Base-by-base conservation (phyloP, 1,284 basidiomycete genomes). In the Cystobasidium slooffiae region DNA sequence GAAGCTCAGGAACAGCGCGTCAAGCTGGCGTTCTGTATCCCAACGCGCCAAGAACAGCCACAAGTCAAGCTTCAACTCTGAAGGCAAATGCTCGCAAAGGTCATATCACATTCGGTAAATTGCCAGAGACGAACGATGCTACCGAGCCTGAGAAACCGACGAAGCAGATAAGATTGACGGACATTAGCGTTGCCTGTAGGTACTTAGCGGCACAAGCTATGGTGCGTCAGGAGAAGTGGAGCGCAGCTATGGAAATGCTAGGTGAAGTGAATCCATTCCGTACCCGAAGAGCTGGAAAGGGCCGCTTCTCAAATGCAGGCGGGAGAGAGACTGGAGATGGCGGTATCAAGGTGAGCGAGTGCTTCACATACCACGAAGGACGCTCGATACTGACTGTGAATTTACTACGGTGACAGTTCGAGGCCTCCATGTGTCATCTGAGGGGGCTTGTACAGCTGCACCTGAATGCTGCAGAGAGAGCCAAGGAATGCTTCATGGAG, bases 161-260 rank as follows among this genome's bases (percentile, higher is more conserved):
- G 37, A 51, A 43, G 46, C 47, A 53, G 44, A 7, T 66, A 53
- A 80, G 82, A 18, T 85, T 97, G 41, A 92, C 96, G 8, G 93
- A 96, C 82, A 89, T 93, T 86, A 94, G 91, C 80, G 87, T 97
- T 37, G 91, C 93, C 6, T 98, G 95, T 81, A 86, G 94, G 67
- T 96, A 95, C 83, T 88, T 97, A 20, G 94, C 94, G 24, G 94
- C 95, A 6, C 93, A 98, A 80, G 97, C 94, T 82, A 89, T 94
- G 84, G 91, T 97, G 47, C 87, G 93, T 61, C 91, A 95, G 81
- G 95, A 94, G 6, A 94, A 94, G 80, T 97, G 94, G 89, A 86
- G 89, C 16, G 94, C 94, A 76, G 96, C 96, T 4, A 88, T 93
- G 10, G 94, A 97, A 79, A 90, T 98, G 86, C 86, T 99, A 0